Percentiles rank a stretch among this genome's conserved stretches.
These are phyloP conservation scores for Citrus unshiu DNA, from an alignment of 345 rosid species.

Conservation along the genomic window DNA sequence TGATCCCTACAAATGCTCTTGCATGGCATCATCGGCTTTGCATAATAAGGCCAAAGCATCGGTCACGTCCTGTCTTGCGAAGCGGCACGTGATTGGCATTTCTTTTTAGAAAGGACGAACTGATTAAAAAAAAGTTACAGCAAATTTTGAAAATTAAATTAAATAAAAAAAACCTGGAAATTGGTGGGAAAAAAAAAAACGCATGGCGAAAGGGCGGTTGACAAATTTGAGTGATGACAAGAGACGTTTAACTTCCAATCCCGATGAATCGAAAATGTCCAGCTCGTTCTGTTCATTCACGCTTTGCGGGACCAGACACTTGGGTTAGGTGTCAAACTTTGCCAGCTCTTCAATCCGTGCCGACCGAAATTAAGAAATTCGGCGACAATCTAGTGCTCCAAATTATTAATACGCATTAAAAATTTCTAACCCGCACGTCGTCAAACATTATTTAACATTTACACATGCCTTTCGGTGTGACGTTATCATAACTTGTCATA, in stretches of 20 bases:
- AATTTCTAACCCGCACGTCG: too few species aligned
- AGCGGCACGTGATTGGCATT: constrained; percentile 2
- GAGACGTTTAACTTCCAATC: constrained; percentile 16
- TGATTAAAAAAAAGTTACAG: too few species aligned
- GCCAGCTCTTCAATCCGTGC: not conserved
- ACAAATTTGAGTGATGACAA: not conserved
- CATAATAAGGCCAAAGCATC: not conserved
- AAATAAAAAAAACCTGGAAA: not conserved
- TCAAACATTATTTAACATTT: too few species aligned
- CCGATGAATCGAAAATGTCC: not conserved
- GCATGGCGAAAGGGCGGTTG: not conserved
- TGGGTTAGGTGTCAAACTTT: not conserved
- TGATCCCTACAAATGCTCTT: not conserved
- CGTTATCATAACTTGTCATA: too few species aligned
- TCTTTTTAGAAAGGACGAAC: not conserved
- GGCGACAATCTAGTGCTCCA: too few species aligned
- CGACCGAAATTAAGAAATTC: too few species aligned
- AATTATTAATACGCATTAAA: too few species aligned
- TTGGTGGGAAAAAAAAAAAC: not conserved
- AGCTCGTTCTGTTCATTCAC: not conserved
- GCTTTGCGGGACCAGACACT: not conserved
- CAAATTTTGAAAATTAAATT: too few species aligned
- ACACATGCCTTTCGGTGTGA: too few species aligned
- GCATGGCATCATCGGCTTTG: not conserved
- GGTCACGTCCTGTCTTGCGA: not conserved